These are phyloP conservation scores for Udeniomyces megalosporus DNA, from an alignment of 768 basidiomycete species.

Conservation along the genomic window DNA sequence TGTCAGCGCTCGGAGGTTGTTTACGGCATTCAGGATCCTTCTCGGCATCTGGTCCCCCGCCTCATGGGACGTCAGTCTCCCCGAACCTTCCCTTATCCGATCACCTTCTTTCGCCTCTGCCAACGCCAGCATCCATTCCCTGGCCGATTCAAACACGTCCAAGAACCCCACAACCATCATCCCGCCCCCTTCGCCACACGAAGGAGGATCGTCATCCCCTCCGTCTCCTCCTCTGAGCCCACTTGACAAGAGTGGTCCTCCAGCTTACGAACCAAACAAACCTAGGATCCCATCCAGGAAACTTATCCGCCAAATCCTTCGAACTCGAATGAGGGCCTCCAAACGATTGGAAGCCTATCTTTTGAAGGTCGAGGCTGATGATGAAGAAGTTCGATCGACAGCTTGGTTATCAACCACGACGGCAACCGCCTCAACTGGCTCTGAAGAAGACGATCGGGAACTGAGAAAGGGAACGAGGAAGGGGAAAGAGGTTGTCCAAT, in stretches of 20 bases:
- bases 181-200: slow-evolving; percentile 22
- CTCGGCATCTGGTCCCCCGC: slow-evolving; percentile 86
- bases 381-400: background rate
- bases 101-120: background rate
- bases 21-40: slow-evolving; percentile 91
- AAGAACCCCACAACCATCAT: slow-evolving; percentile 45
- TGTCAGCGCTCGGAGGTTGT: slow-evolving; percentile 60
- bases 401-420: background rate
- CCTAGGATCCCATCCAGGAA: slow-evolving; percentile 55
- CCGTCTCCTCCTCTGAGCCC: slow-evolving; percentile 14
- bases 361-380: background rate
- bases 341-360: slow-evolving; percentile 59
- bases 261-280: slow-evolving; percentile 26
- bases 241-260: slow-evolving; percentile 14
- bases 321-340: slow-evolving; percentile 67
- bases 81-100: slow-evolving; percentile 41
- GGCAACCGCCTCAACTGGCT: background rate
- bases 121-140: slow-evolving; percentile 38
- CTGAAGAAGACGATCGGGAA: background rate
- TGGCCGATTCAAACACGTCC: slow-evolving; percentile 32
- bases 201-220: slow-evolving; percentile 18
- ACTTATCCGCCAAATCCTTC: slow-evolving; percentile 74
- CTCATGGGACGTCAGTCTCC: slow-evolving; percentile 58
- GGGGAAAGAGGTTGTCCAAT: slow-evolving; percentile 55
- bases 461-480: slow-evolving; percentile 30